Conservation (phyloP, 75 land plant genomes). For the Chamaecyparis obtusa region DNA sequence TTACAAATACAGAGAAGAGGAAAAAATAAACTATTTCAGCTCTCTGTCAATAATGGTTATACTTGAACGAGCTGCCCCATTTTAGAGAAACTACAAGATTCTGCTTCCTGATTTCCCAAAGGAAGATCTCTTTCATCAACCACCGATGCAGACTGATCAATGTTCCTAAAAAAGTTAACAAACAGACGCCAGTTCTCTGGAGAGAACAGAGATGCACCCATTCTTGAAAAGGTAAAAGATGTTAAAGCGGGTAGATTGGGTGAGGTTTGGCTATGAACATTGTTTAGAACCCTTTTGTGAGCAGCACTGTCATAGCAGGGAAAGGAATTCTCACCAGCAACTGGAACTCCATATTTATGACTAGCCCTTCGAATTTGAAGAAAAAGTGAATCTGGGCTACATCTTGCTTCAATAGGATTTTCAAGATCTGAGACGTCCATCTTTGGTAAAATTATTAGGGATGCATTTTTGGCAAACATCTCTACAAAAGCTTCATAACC, state of each 20-base stretch:
- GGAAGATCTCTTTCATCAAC: constrained; percentile 27
- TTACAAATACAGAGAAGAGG: neutral
- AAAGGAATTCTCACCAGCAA: constrained; percentile 72
- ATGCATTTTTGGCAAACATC: constrained; percentile 58
- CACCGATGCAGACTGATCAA: constrained; percentile 28
- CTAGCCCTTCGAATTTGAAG: constrained; percentile 60
- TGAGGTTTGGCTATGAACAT: constrained; percentile 19
- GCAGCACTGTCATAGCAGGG: constrained; percentile 27
- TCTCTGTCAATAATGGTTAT: neutral
- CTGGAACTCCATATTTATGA: constrained; percentile 46
- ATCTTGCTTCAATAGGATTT: constrained; percentile 21
- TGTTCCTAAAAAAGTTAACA: constrained; percentile 51
- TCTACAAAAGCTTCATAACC: constrained; percentile 65
- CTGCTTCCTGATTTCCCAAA: neutral
- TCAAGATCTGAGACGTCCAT: constrained; percentile 61
- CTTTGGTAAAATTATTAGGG: constrained; percentile 64
- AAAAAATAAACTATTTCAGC: no score
- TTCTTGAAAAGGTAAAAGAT: constrained; percentile 70
- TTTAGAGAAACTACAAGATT: neutral
- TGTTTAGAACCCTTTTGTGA: constrained; percentile 47
- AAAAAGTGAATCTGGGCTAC: constrained; percentile 50
- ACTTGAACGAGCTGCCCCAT: neutral
- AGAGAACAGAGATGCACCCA: constrained; percentile 76
- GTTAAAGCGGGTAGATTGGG: constrained; percentile 14
- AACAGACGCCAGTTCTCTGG: constrained; percentile 70